Evolutionary conservation across 768 basidiomycete genomes (phyloP).

Genomic region (Boletus pseudopeckii): DNA sequence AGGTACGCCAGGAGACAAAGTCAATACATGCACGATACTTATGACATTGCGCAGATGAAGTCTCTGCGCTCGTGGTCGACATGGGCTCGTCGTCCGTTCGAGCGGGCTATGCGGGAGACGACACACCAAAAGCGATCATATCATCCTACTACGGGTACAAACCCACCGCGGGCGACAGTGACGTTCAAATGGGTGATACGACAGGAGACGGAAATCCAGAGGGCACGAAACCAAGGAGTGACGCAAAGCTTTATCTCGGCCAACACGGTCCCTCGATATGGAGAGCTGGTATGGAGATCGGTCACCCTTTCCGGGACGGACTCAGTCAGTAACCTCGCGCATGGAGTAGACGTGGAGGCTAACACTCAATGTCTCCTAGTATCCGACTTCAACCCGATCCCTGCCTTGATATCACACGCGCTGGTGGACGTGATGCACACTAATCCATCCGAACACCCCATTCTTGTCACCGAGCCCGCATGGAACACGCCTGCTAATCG

Average conservation of each 20-base stretch:
- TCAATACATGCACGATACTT: background rate
- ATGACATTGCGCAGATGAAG: conserved; percentile 66
- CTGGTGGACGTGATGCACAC: conserved; percentile 73
- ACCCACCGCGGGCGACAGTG: conserved; percentile 32
- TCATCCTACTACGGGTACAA: conserved; percentile 87
- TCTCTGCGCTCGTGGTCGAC: conserved; percentile 95
- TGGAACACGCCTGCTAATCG: conserved; percentile 95
- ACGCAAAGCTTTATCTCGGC: conserved; percentile 71
- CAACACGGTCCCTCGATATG: conserved; percentile 88
- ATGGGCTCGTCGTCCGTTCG: conserved; percentile 87
- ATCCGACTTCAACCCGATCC: conserved; percentile 72
- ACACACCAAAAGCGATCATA: conserved; percentile 88
- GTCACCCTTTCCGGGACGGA: conserved; percentile 79
- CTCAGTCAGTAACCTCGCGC: conserved; percentile 55
- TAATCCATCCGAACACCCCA: conserved; percentile 80
- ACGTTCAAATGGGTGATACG: conserved; percentile 41
- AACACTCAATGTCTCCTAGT: conserved; percentile 40
- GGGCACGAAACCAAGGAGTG: conserved; percentile 37
- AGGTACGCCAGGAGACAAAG: conserved; percentile 45
- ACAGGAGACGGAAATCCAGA: conserved; percentile 32
- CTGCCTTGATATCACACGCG: conserved; percentile 70
- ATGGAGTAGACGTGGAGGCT: background rate
- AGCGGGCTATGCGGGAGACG: conserved; percentile 97
- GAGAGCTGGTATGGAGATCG: conserved; percentile 86
- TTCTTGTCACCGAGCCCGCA: conserved; percentile 90